Base-by-base conservation (phyloP, 371 early-diverging fungal species). In the Homolaphlyctis polyrhiza region DNA sequence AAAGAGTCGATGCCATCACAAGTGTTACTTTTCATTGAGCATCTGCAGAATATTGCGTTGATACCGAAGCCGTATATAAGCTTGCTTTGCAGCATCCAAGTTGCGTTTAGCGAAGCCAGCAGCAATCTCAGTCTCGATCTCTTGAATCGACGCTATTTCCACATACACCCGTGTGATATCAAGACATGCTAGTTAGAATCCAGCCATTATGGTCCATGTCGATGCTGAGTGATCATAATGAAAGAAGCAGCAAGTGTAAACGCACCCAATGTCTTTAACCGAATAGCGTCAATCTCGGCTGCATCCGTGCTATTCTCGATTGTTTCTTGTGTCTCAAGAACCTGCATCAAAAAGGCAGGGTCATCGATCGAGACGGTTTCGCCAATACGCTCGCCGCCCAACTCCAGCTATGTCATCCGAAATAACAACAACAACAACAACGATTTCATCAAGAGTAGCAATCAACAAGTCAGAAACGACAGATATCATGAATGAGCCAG, bases 321-420 rank as follows among this genome's bases (percentile, higher is more conserved):
- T 35, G 82, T 79, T 67, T 91, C 91, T 65, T 90, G 79, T 28
- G 81, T 74, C 57, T 90, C 89, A 89, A 93, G 85, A 8, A 92
- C 86, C 61, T 89, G 87, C 88, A 90, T 88, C 66, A 94, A 66
- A 25, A 91, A 71, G 60, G 84, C 88, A 6, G 89, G 88, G 61
- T 91, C 87, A 3, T 80, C 69, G 16, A 89, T 55, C 0, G 88
- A 82, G 61, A 89, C 89, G 1, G 84, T 69, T 71, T 92, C 93
- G 27, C 74, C 78, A 16, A 92, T 76, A 34, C 80, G 73, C 0
- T 77, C 61, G 11, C 85, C 86, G 29, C 82, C 58, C 54, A 90
- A 74, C 28, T 80, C 72, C 25, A 94, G 80, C 77, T 80, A 36
- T 30, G 50, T 4, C 33, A 4, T 5, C 36, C 48, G 25, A 18